A percentile compares a stretch with the other conserved stretches of the same genome.
Evolutionary conservation across 495 filamentous ascomycete genomes (phyloP).

Genomic region (Talaromyces stipitatus): DNA sequence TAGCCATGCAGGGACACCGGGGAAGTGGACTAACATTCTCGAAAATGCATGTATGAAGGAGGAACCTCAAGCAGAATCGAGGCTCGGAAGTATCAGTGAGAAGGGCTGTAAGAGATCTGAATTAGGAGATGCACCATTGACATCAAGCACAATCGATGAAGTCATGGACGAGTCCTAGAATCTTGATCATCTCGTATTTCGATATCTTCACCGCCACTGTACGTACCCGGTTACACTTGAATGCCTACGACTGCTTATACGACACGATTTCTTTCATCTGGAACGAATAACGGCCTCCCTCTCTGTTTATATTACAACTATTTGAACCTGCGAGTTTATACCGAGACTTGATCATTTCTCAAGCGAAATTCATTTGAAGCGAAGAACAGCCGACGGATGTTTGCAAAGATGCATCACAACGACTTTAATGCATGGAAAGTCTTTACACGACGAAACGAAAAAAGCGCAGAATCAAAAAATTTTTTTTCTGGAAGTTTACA

Average conservation of each 20-base stretch:
- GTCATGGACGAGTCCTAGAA: constrained; percentile 9
- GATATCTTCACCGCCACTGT: neutral
- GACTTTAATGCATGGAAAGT: too few relatives aligned
- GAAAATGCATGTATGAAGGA: constrained; percentile 97
- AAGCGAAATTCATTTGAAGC: neutral
- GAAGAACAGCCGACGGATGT: too few relatives aligned
- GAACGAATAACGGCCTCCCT: too few relatives aligned
- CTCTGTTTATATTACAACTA: too few relatives aligned
- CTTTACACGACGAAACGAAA: neutral
- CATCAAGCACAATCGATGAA: constrained; percentile 31
- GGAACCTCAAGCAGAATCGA: constrained; percentile 49
- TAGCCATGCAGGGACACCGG: constrained; percentile 91
- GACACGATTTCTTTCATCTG: too few relatives aligned
- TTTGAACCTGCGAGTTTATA: too few relatives aligned
- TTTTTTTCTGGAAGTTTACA: neutral
- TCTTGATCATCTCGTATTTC: neutral
- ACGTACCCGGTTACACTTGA: too few relatives aligned
- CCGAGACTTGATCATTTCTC: too few relatives aligned
- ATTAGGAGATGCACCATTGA: constrained; percentile 13
- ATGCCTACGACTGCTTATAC: too few relatives aligned
- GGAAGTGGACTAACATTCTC: constrained; percentile 98
- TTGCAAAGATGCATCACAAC: too few relatives aligned
- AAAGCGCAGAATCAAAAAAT: neutral
- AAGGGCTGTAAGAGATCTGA: constrained; percentile 12
- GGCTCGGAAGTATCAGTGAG: constrained; percentile 9